Percentiles rank a stretch among this genome's conserved stretches.
Evolutionary conservation across 345 rosid genomes (phyloP).

Genomic region (Citrus sp.): DNA sequence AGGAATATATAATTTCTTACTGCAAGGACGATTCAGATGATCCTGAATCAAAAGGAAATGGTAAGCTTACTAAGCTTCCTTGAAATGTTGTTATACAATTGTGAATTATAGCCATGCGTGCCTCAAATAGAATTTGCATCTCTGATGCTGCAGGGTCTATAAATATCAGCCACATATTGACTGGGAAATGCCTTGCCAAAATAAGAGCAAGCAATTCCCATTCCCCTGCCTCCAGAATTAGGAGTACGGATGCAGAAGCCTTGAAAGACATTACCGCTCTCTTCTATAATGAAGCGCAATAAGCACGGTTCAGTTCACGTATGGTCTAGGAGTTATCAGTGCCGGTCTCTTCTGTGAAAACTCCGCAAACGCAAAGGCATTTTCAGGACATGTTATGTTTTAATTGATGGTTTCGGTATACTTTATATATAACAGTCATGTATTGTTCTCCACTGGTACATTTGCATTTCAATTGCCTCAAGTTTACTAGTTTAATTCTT

Average conservation of each 20-base stretch:
- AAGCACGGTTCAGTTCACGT: slow-evolving; percentile 61
- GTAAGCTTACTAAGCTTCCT: slow-evolving; percentile 23
- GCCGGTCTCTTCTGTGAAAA: slow-evolving; percentile 55
- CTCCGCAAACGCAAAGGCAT: slow-evolving; percentile 32
- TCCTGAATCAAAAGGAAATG: slow-evolving; percentile 50
- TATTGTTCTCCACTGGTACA: no score
- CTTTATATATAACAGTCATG: not conserved
- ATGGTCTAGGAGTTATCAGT: not conserved
- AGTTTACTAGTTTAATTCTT: no score
- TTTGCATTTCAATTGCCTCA: no score
- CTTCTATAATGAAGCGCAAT: slow-evolving; percentile 71
- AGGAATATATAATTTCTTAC: slow-evolving; percentile 64
- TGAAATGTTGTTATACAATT: no score
- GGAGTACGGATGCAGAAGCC: slow-evolving; percentile 59
- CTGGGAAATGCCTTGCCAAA: slow-evolving; percentile 66
- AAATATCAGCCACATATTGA: slow-evolving; percentile 58
- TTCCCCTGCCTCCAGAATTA: slow-evolving; percentile 22
- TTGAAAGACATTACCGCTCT: slow-evolving; percentile 75
- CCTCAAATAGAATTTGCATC: not conserved
- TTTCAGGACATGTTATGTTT: slow-evolving; percentile 58
- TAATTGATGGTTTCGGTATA: slow-evolving; percentile 21
- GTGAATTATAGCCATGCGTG: no score
- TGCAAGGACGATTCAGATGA: slow-evolving; percentile 67
- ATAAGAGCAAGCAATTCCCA: slow-evolving; percentile 45
- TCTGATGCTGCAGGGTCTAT: slow-evolving; percentile 60